Evolutionary conservation across 139 green algal genomes (phyloP).

Genomic region (Chlorella sp.): DNA sequence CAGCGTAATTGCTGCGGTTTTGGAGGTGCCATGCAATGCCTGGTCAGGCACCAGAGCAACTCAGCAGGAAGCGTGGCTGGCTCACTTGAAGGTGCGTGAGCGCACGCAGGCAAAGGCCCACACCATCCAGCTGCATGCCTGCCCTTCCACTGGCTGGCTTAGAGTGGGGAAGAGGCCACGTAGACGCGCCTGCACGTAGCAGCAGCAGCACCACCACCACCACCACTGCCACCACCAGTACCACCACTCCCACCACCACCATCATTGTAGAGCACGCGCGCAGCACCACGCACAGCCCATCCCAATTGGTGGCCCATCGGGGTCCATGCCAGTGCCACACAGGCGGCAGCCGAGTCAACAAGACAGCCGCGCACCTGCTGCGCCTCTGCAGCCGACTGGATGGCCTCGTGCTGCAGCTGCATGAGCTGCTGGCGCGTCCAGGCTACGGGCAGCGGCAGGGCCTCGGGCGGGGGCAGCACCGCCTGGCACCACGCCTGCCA

Average conservation of each 20-base stretch:
- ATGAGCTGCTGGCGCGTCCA: slow-evolving; percentile 33
- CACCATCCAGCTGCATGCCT: slow-evolving; percentile 37
- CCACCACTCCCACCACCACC: too few species aligned
- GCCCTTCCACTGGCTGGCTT: background rate
- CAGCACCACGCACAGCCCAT: too few species aligned
- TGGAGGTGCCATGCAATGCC: background rate
- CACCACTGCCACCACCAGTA: too few species aligned
- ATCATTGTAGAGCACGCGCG: too few species aligned
- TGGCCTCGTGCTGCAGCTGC: slow-evolving; percentile 47
- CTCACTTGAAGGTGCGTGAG: slow-evolving; percentile 39
- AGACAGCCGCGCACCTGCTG: background rate
- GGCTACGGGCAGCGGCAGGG: slow-evolving; percentile 49
- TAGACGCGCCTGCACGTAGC: slow-evolving; percentile 27
- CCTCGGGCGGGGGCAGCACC: slow-evolving; percentile 44
- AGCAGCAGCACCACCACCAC: too few species aligned
- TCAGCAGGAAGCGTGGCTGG: background rate
- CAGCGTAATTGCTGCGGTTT: too few species aligned
- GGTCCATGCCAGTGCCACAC: too few species aligned
- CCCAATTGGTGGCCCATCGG: too few species aligned
- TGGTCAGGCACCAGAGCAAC: background rate
- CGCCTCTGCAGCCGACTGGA: slow-evolving; percentile 7
- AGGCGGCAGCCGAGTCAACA: background rate
- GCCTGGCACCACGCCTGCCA: slow-evolving; percentile 19
- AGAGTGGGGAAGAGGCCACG: slow-evolving; percentile 35
- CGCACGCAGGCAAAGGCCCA: slow-evolving; percentile 56